These are phyloP conservation scores for Moringa oleifera DNA, from an alignment of 345 rosid genomes.

Conservation along the genomic window DNA sequence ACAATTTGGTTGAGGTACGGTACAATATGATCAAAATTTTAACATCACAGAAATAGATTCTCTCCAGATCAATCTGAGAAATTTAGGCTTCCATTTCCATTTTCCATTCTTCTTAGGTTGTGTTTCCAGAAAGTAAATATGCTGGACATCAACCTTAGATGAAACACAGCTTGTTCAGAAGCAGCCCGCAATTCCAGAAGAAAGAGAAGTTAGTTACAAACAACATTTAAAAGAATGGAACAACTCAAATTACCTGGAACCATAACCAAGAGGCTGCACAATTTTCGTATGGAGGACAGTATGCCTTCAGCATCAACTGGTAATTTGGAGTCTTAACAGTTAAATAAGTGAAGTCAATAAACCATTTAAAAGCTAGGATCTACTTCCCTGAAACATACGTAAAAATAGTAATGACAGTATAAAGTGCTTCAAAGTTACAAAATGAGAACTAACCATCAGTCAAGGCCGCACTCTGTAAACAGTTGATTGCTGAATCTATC, in stretches of 20 bases:
- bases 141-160: constrained; percentile 3
- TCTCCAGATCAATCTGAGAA: not conserved
- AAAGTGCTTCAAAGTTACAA: constrained; percentile 6
- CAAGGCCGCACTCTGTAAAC: constrained; percentile 40
- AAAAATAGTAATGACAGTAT: not conserved
- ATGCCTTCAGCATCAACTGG: constrained; percentile 45
- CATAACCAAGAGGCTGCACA: constrained; percentile 76
- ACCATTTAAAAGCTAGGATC: constrained; percentile 8
- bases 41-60: too few species aligned
- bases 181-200: too few species aligned
- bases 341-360: constrained; percentile 13
- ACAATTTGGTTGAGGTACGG: too few species aligned
- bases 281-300: constrained; percentile 50
- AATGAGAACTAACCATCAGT: constrained; percentile 50
- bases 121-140: too few species aligned
- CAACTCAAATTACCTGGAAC: constrained; percentile 53
- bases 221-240: not conserved
- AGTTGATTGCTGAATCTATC: constrained; percentile 52
- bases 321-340: constrained; percentile 37
- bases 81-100: too few species aligned
- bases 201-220: not conserved
- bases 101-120: too few species aligned
- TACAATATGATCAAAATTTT: too few species aligned
- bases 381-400: not conserved
- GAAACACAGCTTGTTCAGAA: not conserved